Evolutionary conservation across 176 grass and related monocot genomes (phyloP).

Genomic region (Oryza rufipogon): DNA sequence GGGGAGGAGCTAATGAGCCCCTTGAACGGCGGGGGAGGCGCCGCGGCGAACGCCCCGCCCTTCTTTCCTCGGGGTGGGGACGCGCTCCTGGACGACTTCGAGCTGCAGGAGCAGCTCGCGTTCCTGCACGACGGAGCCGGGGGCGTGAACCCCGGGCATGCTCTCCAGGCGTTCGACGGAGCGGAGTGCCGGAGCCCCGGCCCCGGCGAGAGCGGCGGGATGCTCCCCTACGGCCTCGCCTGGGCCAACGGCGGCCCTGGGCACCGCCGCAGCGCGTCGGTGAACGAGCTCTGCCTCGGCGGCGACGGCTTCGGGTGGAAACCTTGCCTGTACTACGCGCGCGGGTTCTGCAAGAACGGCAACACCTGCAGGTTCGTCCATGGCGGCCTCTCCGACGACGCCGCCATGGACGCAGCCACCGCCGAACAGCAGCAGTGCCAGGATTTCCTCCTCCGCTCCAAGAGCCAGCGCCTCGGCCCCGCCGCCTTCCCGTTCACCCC

Average conservation of each 20-base stretch:
- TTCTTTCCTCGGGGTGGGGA: slow-evolving; percentile 41
- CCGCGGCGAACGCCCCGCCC: slow-evolving; percentile 24
- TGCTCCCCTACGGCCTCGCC: slow-evolving; percentile 48
- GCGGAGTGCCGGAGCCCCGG: slow-evolving; percentile 50
- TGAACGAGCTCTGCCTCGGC: slow-evolving; percentile 68
- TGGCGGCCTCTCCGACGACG: slow-evolving; percentile 53
- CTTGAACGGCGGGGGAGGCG: slow-evolving; percentile 15
- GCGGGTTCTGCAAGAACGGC: slow-evolving; percentile 86
- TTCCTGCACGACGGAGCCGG: slow-evolving; percentile 57
- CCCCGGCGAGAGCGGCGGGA: slow-evolving; percentile 25
- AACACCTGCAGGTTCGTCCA: slow-evolving; percentile 79
- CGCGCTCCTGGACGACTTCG: slow-evolving; percentile 56
- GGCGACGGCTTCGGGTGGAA: slow-evolving; percentile 65
- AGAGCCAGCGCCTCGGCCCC: slow-evolving; percentile 68
- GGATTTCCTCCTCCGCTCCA: slow-evolving; percentile 75
- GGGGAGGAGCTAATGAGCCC: slow-evolving; percentile 64
- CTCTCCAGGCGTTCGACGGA: slow-evolving; percentile 25
- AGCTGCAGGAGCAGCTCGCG: slow-evolving; percentile 77
- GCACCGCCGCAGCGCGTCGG: slow-evolving; percentile 72
- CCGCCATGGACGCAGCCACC: neutral
- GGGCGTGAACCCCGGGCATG: slow-evolving; percentile 27
- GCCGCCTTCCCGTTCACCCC: slow-evolving; percentile 61
- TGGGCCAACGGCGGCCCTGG: slow-evolving; percentile 46
- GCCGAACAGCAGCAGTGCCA: slow-evolving; percentile 54
- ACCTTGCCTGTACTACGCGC: slow-evolving; percentile 70